Evolutionary conservation across 1,284 basidiomycete genomes (phyloP).

Genomic region (Polyporus tsugae): DNA sequence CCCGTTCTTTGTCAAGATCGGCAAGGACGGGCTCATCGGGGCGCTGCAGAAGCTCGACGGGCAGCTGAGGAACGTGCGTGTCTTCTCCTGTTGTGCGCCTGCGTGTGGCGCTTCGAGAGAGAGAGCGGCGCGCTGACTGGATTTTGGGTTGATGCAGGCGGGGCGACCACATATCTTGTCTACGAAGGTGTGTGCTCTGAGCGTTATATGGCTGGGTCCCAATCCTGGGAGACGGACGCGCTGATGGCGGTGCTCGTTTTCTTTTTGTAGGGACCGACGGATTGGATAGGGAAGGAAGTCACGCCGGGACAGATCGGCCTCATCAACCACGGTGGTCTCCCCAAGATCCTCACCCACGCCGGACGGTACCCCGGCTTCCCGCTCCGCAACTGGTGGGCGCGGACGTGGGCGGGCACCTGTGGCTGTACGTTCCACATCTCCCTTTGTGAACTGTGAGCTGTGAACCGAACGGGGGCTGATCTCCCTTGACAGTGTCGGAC

Average conservation of each 20-base stretch:
- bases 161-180: constrained; percentile 58
- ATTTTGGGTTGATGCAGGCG: constrained; percentile 47
- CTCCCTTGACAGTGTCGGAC: constrained; percentile 65
- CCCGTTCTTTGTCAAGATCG: constrained; percentile 74
- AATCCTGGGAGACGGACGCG: not conserved
- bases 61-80: constrained; percentile 59
- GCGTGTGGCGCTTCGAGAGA: not conserved
- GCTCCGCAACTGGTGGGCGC: constrained; percentile 83
- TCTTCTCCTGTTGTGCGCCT: not conserved
- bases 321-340: constrained; percentile 80
- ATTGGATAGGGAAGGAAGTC: constrained; percentile 76
- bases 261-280: constrained; percentile 55
- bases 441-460: not conserved
- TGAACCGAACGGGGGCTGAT: not conserved
- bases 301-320: constrained; percentile 71
- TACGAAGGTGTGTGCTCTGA: constrained; percentile 39
- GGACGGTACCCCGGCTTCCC: constrained; percentile 81
- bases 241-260: not conserved
- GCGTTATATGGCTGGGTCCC: not conserved
- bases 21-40: constrained; percentile 65
- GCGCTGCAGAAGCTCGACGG: constrained; percentile 72
- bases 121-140: not conserved
- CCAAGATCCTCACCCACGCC: constrained; percentile 73
- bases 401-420: constrained; percentile 69
- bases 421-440: constrained; percentile 58